These are phyloP conservation scores for Eimeria falciformis DNA, from an alignment of 169 alveolate genomes.

Conservation along the genomic window DNA sequence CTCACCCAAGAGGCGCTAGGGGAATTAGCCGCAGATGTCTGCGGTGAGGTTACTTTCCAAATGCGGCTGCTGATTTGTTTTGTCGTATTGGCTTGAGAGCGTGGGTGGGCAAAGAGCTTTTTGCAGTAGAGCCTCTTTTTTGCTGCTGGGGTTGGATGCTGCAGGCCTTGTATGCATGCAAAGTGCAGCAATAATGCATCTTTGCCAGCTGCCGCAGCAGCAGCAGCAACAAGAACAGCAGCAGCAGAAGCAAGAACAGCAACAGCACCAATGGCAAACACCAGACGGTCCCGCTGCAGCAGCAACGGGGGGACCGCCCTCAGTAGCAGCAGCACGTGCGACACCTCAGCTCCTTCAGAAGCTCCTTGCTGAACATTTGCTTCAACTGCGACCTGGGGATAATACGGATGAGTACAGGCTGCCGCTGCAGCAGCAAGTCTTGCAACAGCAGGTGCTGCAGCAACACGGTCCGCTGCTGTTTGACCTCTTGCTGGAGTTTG, in stretches of 20 bases:
- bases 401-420: not conserved
- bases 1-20: conserved; percentile 37
- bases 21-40: conserved; percentile 21
- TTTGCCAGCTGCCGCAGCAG: conserved; percentile 47
- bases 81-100: too few species aligned
- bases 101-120: too few species aligned
- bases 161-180: conserved; percentile 44
- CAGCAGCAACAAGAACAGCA: conserved; percentile 8
- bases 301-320: not conserved
- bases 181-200: conserved; percentile 34
- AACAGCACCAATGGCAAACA: not conserved
- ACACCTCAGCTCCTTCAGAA: not conserved
- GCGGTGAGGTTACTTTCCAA: conserved; percentile 18
- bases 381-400: conserved; percentile 1
- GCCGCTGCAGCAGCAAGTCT: conserved; percentile 24
- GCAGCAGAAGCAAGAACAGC: conserved; percentile 22
- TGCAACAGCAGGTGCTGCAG: conserved; percentile 44
- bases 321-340: conserved; percentile 7
- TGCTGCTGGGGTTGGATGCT: not conserved
- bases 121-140: not conserved
- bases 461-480: conserved; percentile 25
- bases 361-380: conserved; percentile 22
- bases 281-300: conserved; percentile 1
- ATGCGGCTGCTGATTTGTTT: not conserved
- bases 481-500: conserved; percentile 25